Percentiles rank a stretch among this genome's conserved stretches.
Evolutionary conservation across 768 basidiomycete genomes (phyloP).

Genomic region (Neoboletus brunneissimus): DNA sequence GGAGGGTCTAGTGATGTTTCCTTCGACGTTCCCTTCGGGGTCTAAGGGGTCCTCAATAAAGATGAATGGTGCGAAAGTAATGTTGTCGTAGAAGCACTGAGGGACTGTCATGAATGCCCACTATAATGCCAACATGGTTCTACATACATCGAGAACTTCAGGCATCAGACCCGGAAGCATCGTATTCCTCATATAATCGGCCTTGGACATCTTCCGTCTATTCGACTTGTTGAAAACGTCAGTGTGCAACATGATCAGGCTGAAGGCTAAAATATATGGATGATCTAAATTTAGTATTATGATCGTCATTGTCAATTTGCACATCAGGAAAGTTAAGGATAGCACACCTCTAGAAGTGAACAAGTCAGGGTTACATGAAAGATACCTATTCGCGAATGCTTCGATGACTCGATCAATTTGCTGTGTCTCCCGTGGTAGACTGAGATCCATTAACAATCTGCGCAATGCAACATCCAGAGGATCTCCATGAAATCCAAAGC

Average conservation of each 20-base stretch:
- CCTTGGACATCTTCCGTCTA: conserved; percentile 95
- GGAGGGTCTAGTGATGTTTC: conserved; percentile 38
- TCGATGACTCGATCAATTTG: conserved; percentile 98
- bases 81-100: conserved; percentile 95
- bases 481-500: conserved; percentile 75
- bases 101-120: background rate
- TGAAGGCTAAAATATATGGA: conserved; percentile 95
- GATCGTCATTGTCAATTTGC: background rate
- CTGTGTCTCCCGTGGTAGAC: conserved; percentile 93
- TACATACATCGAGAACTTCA: conserved; percentile 80
- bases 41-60: conserved; percentile 92
- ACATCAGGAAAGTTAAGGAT: background rate
- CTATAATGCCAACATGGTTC: background rate
- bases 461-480: conserved; percentile 92
- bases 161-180: conserved; percentile 77
- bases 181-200: conserved; percentile 92
- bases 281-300: conserved; percentile 54
- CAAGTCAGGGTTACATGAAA: conserved; percentile 75
- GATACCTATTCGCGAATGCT: conserved; percentile 85
- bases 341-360: conserved; percentile 72
- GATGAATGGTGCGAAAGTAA: conserved; percentile 92
- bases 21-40: conserved; percentile 49
- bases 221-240: conserved; percentile 98
- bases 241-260: conserved; percentile 97
- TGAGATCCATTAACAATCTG: conserved; percentile 84